Base-by-base conservation (phyloP, 192 early-diverging fungal species). In the Coemansia sp. region DNA sequence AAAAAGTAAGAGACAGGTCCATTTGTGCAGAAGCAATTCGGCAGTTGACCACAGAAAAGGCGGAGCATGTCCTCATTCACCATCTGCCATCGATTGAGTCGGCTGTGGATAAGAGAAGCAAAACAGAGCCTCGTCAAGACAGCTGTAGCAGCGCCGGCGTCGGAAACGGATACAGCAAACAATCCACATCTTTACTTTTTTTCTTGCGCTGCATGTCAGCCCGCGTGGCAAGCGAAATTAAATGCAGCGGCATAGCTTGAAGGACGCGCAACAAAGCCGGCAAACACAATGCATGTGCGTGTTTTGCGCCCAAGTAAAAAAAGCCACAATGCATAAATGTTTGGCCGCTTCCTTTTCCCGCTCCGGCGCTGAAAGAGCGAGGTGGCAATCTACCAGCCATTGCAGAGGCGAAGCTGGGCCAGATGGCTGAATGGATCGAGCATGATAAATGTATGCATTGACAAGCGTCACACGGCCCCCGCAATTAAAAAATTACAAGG, bases 141-240 rank as follows among this genome's bases (percentile, higher is more conserved):
- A 2, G 14, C 49, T 4, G 20, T 23, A 23, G 49, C 11, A 50
- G 2, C 4, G 20, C 1, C 55, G 34, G 55, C 55, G 20, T 57
- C 34, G 34, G 34, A 57, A 34, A 39, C 34, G 34, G 55, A 57
- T 19, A 39, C 20, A 3, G 32, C 30, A 39, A 57, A 57, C 55
- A 57, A 57, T 57, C 11, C 13, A 39, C 13, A 3, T 57, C 7
- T 30, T 42, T 32, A 32, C n/a, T n/a, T n/a, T n/a, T n/a, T n/a
- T n/a, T n/a, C n/a, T n/a, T 42, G 39, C 11, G 39, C 51, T 53
- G 51, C 51, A 53, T 53, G 51, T 20, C 22, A 39, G 55, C 55
- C 55, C 55, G 55, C 55, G 55, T 57, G 55, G 34, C 30, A 57
- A 57, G 32, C 55, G 32, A 57, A 57, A 57, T 57, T 57, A 57